These are phyloP conservation scores for Ceratocystis colombiana DNA, from an alignment of 2,329 filamentous ascomycete species.

Conservation along the genomic window DNA sequence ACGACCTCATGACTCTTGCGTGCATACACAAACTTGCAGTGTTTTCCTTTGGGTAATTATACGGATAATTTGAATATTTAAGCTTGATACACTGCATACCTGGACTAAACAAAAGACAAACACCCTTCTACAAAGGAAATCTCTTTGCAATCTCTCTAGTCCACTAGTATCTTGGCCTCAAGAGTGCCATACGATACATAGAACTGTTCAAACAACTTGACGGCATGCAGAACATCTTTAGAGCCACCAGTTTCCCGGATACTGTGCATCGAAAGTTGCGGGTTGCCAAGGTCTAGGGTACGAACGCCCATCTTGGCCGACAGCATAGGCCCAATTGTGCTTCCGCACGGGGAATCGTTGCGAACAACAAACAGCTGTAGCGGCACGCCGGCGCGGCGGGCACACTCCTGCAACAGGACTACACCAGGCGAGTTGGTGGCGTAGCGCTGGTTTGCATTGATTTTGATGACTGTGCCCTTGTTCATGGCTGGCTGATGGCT, in stretches of 20 bases:
- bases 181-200: constrained; percentile 74
- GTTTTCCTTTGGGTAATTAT: not conserved
- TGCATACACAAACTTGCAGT: not conserved
- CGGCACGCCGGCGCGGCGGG: constrained; percentile 63
- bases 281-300: constrained; percentile 86
- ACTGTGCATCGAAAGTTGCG: constrained; percentile 93
- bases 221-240: constrained; percentile 75
- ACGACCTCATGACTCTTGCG: not conserved
- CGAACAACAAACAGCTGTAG: constrained; percentile 92
- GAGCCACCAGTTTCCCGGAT: constrained; percentile 87
- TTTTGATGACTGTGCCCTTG: constrained; percentile 90
- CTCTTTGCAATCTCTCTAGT: constrained; percentile 39
- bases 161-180: constrained; percentile 73
- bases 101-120: not conserved
- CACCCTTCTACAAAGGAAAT: too few species aligned
- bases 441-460: constrained; percentile 96
- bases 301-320: constrained; percentile 75
- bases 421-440: constrained; percentile 94
- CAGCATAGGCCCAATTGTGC: constrained; percentile 96
- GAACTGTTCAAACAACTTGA: constrained; percentile 79
- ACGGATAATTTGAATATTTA: not conserved
- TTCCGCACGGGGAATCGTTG: constrained; percentile 89
- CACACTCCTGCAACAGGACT: constrained; percentile 80
- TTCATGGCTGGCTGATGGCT: constrained; percentile 93
- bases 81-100: not conserved